Conservation (phyloP, 805 yeast genomes). For the Starmerella etchellsii region DNA sequence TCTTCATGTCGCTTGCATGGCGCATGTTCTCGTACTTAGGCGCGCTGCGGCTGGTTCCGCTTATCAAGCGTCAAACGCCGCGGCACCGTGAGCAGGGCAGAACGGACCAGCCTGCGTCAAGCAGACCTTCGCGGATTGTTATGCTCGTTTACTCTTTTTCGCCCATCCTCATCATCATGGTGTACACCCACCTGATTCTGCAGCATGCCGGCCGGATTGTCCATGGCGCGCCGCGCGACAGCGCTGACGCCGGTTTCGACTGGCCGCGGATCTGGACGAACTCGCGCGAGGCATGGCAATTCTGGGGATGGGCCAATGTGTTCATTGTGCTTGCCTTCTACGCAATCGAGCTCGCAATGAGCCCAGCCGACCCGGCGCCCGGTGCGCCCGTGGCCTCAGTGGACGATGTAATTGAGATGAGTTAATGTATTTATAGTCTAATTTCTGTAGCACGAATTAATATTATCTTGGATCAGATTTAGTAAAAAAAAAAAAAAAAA, state of each 20-base stretch:
- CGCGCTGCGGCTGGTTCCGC: constrained; percentile 88
- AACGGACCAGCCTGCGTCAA: constrained; percentile 14
- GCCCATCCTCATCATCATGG: constrained; percentile 88
- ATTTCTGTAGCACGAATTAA: background rate
- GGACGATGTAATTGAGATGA: constrained; percentile 13
- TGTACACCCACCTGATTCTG: constrained; percentile 85
- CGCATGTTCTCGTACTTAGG: constrained; percentile 75
- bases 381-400: constrained; percentile 6
- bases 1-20: constrained; percentile 68
- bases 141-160: constrained; percentile 67
- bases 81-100: constrained; percentile 5
- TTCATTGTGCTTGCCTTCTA: constrained; percentile 67
- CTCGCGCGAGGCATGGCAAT: constrained; percentile 57
- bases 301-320: constrained; percentile 96
- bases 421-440: background rate
- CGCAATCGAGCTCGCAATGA: constrained; percentile 47
- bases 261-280: constrained; percentile 28
- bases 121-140: constrained; percentile 7
- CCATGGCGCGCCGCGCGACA: constrained; percentile 5
- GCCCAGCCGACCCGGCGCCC: constrained; percentile 7
- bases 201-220: constrained; percentile 39
- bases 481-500: background rate
- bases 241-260: constrained; percentile 1
- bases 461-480: too few species aligned
- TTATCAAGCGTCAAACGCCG: constrained; percentile 28